Base-by-base conservation (phyloP, 2,329 filamentous ascomycete species). In the Apiospora aurea region DNA sequence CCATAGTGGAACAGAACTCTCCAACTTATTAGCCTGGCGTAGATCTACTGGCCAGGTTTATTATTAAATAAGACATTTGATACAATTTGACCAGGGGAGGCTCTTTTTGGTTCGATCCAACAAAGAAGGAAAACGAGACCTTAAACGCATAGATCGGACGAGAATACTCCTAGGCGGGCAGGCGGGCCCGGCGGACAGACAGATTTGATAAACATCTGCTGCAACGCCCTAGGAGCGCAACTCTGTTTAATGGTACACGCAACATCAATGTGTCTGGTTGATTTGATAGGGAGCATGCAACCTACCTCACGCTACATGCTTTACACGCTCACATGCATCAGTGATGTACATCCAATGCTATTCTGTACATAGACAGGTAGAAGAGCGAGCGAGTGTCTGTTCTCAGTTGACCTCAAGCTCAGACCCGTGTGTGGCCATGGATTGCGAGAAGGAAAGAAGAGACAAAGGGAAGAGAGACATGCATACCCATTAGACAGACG, bases 31-130 rank as follows among this genome's bases (percentile, higher is more conserved):
- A 64, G 57, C 34, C 57, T 64, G 57, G 57, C 41, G 57, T 64
- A 64, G 57, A 64, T 64, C 57, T 64, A 24, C 57, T 64, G 57
- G 34, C 57, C 34, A 64, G 57, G 57, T 64, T 64, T 64, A 64
- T 64, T 64, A 64, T 64, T 64, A 64, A 64, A 64, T 64, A 64
- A 64, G 57, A 64, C 57, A 64, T 41, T 64, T 64, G 57, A 64
- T 41, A 41, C 57, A 41, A n/a, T 18, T 18, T 41, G 34, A 41
- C 3, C 57, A 64, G 57, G 57, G 57, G 57, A 64, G 57, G 57
- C 57, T 64, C 29, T 64, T n/a, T n/a, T 18, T 64, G 57, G 34
- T 64, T 64, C 57, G 53, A 61, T 61, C 34, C 53, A 34, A 21
- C 53, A 21, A 34, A 61, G 26, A 34, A 61, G 29, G 29, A 38